These are phyloP conservation scores for Petunia hybrid DNA, from an alignment of 305 asterid species.

Conservation along the genomic window DNA sequence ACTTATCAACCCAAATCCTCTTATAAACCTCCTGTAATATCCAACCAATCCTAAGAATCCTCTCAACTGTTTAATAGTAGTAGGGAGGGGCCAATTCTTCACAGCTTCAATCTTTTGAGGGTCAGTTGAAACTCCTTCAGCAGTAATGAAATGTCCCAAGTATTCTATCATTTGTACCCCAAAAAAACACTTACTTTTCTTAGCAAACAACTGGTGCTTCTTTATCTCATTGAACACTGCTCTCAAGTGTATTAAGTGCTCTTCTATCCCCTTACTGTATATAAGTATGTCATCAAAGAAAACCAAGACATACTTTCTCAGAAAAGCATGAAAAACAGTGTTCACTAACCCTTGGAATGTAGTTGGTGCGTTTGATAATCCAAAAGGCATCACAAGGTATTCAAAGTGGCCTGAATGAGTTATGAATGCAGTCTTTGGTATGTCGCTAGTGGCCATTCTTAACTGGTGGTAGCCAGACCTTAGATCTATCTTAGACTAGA, in stretches of 20 bases:
- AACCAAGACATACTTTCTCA: too few relatives aligned
- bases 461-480: not conserved
- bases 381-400: not conserved
- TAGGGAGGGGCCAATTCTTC: not conserved
- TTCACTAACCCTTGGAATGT: not conserved
- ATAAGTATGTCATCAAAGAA: not conserved
- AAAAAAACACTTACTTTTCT: not conserved
- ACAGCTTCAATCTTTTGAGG: not conserved
- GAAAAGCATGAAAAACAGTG: too few relatives aligned
- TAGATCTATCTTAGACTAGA: not conserved
- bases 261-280: not conserved
- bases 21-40: not conserved
- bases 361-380: not conserved
- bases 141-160: not conserved
- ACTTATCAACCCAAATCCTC: not conserved
- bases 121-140: not conserved
- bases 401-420: not conserved
- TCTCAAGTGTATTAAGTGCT: not conserved
- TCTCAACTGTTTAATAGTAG: not conserved
- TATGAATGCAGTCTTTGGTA: not conserved
- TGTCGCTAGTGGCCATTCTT: not conserved
- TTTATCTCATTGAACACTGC: not conserved
- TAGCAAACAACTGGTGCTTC: not conserved
- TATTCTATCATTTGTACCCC: not conserved
- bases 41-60: not conserved